Percentiles rank a stretch among this genome's conserved stretches.
Evolutionary conservation across 441 rosid species (phyloP).

Genomic region (Metrosideros polymorpha): DNA sequence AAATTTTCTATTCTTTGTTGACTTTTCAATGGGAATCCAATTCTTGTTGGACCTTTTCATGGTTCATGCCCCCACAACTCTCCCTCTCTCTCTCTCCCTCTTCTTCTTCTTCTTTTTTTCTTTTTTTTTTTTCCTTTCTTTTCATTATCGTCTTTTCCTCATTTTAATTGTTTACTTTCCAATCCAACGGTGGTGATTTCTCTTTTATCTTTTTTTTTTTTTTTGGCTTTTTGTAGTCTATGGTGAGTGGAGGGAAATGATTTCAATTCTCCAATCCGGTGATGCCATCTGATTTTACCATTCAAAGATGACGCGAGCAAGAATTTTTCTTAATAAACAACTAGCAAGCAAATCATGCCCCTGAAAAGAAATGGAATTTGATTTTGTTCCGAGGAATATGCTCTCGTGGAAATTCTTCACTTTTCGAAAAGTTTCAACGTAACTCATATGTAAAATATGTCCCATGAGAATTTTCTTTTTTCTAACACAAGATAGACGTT

Average conservation of each 20-base stretch:
- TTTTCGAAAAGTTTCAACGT: background rate
- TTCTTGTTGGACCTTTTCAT: background rate
- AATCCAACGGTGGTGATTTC: background rate
- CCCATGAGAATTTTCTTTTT: accelerated
- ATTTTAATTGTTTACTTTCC: background rate
- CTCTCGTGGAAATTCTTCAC: accelerated
- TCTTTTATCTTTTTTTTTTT: background rate
- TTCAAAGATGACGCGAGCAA: background rate
- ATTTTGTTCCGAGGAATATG: background rate
- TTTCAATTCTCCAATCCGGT: background rate
- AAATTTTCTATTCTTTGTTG: background rate
- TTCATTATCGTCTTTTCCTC: background rate
- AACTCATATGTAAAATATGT: background rate
- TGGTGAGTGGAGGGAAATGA: background rate
- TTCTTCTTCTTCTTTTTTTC: too few species aligned
- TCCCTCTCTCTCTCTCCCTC: too few species aligned
- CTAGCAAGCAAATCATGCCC: background rate
- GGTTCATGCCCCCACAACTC: background rate
- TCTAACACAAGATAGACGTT: accelerated
- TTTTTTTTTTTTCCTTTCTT: background rate
- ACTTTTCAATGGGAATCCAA: background rate
- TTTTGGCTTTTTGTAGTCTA: background rate
- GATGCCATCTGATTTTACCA: background rate
- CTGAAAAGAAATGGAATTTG: background rate
- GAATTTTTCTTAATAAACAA: background rate